These are phyloP conservation scores for Fusarium odoratissimum DNA, from an alignment of 2,329 filamentous ascomycete genomes.

Conservation along the genomic window DNA sequence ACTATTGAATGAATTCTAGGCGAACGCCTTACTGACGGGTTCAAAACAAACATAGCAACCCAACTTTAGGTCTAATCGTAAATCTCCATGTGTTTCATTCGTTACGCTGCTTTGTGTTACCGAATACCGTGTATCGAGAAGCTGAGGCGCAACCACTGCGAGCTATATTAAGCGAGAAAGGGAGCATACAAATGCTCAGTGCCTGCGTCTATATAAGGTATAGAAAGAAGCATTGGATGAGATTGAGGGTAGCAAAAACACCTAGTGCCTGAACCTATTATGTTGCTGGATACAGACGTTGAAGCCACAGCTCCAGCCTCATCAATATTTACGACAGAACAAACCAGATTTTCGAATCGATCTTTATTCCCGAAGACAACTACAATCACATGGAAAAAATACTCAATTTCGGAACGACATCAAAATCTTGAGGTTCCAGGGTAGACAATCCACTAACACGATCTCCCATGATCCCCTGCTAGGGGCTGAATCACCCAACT, in stretches of 20 bases:
- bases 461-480: constrained; percentile 23
- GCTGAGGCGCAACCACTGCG: neutral
- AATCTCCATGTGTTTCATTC: neutral
- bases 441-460: constrained; percentile 3
- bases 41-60: neutral
- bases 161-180: neutral
- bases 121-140: neutral
- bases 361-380: neutral
- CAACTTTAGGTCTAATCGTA: too few relatives aligned
- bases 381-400: constrained; percentile 17
- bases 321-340: neutral
- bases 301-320: neutral
- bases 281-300: neutral
- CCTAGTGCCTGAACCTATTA: neutral
- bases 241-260: neutral
- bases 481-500: constrained; percentile 23
- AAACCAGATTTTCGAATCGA: neutral
- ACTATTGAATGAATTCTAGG: too few relatives aligned
- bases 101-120: neutral
- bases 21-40: neutral
- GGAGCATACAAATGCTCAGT: neutral
- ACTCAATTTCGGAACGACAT: neutral
- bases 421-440: neutral
- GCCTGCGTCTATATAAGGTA: too few relatives aligned
- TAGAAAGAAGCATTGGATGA: neutral